Evolutionary conservation across 257 asterid species (phyloP), one percentile per base, ranked within the genome.

Genomic region (Salvia miltiorrhiza): DNA sequence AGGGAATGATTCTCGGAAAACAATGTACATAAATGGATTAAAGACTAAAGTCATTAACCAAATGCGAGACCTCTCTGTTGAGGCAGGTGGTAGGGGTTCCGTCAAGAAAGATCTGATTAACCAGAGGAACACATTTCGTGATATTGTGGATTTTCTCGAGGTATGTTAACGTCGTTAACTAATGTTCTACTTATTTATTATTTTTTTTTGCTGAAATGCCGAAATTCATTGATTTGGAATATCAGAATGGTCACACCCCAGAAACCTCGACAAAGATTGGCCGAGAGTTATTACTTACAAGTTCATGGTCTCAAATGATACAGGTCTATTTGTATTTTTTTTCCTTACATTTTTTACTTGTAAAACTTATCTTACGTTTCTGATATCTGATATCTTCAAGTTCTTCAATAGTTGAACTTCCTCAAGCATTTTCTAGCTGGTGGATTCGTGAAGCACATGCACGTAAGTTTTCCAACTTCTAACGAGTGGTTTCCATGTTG

Each of bases 391-490:
- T 14, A 41, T 28, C 54, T 39, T 61, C n/a, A 7, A 58, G 70
- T 63, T 41, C n/a, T 41, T 40, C n/a, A 41, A 24, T 81, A 93
- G 99, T 70, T 94, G 69, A 89, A 88, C 81, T 94, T 94, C 77
- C 61, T 94, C 68, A 94, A 87, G 80, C 98, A 73, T 79, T 94
- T 94, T 78, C 99, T 94, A 49, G 96, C 98, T 26, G 97, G 95
- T 64, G 99, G 99, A 73, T 94, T 91, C 70, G 96, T 87, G 75
- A 94, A 84, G 85, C 99, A 94, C 76, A 87, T 91, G 97, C 97
- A 82, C 96, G 99, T 91, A 55, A 20, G 47, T 10, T 37, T 5
- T 48, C 17, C 3, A 20, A 20, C 50, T 62, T 17, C 1, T 13
- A 40, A 62, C 1, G 9, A 26, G 57, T 23, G 57, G 43, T 9